Evolutionary conservation across 208 protist species (phyloP), one percentile per base, ranked within the genome.

Genomic region (Strigomonas galati): DNA sequence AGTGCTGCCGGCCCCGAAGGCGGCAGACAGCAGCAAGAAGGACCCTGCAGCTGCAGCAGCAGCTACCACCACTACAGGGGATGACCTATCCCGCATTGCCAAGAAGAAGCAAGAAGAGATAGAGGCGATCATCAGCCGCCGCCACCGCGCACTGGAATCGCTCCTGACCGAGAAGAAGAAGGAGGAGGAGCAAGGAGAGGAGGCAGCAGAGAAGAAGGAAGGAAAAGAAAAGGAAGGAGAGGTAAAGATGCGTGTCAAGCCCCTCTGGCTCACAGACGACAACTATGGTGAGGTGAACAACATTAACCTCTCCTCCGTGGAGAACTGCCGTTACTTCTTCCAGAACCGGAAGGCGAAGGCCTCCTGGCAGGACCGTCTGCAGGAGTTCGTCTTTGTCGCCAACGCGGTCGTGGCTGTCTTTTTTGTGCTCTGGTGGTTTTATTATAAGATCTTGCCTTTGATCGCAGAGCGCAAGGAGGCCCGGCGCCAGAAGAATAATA

Each of bases 351-450:
- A 7, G 64, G 53, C 19, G 67, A 67, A n/a, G 28, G 5, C 23
- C 0, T 63, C 65, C 62, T 72, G 72, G 61, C 61, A 61, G 62
- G 69, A 67, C 26, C 53, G 27, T 26, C 10, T 28, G n/a, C 65
- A 63, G 51, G 79, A 81, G 69, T 14, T 69, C n/a, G 21, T 51
- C 15, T 64, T 80, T 10, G 2, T 72, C 5, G 0, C 73, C 17
- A 89, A 89, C 51, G 72, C 76, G 17, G 12, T 80, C 0, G 64
- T 67, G 0, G 26, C 74, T 0, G 28, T 82, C 21, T 62, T 61
- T 37, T 69, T 56, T 19, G 76, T 79, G 58, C 27, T 80, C n/a
- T 82, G 68, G 71, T 49, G 28, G 12, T 27, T 48, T 4, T 58
- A 58, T n/a, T 32, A 62, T n/a, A 67, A 67, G 28, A 21, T 27